Evolutionary conservation across 148 eudicot species (phyloP).

Genomic region (Vaccinium darrowii): DNA sequence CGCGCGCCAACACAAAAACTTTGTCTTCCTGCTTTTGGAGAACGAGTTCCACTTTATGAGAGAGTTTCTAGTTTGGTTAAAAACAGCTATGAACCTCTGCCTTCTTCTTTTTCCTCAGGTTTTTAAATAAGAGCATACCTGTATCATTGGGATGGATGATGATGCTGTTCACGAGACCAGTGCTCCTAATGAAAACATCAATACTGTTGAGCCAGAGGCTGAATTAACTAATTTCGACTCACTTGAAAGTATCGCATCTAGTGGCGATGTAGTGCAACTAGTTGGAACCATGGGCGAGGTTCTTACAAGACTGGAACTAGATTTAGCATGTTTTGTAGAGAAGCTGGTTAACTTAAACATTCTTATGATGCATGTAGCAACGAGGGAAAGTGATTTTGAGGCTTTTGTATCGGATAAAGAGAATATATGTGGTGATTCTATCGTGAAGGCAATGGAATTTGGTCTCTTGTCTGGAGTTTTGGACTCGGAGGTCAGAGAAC

Average conservation of each 20-base stretch:
- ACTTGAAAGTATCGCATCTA: slow-evolving; percentile 37
- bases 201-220: slow-evolving; percentile 42
- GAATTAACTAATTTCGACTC: slow-evolving; percentile 30
- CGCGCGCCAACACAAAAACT: neutral
- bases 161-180: slow-evolving; percentile 31
- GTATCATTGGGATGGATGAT: slow-evolving; percentile 47
- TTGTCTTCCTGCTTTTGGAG: neutral
- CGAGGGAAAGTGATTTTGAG: slow-evolving; percentile 82
- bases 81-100: neutral
- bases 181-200: slow-evolving; percentile 37
- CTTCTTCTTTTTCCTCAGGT: slow-evolving; percentile 18
- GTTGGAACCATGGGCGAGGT: slow-evolving; percentile 39
- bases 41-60: neutral
- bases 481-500: slow-evolving; percentile 67
- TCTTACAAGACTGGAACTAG: slow-evolving; percentile 60
- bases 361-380: slow-evolving; percentile 75
- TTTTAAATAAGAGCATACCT: slow-evolving; percentile 9
- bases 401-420: slow-evolving; percentile 48
- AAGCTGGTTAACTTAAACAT: slow-evolving; percentile 75
- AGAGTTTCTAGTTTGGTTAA: neutral
- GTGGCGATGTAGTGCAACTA: slow-evolving; percentile 40
- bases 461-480: slow-evolving; percentile 69
- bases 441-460: slow-evolving; percentile 62
- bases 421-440: slow-evolving; percentile 30
- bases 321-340: slow-evolving; percentile 67